A percentile compares a stretch with the other conserved stretches of the same genome.
phyloP scores from a whole-genome alignment of 257 asterid genomes.

The Capsicum chinense region DNA sequence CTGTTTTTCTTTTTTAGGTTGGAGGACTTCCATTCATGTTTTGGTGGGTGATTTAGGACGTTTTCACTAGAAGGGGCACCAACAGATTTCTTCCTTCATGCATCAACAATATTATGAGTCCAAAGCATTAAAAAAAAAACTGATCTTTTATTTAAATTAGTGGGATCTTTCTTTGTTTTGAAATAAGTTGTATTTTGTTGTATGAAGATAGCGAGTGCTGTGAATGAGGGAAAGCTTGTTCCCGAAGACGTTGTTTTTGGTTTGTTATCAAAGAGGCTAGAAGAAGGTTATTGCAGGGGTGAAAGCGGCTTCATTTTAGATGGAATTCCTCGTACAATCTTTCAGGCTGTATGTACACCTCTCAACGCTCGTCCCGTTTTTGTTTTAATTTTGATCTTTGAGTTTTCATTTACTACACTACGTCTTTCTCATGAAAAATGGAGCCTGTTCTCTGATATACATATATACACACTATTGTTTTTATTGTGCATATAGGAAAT shows the following conservation, averaged over 20 bases:
- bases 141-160: neutral
- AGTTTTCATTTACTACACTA: neutral
- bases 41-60: too few relatives aligned
- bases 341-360: constrained; percentile 74
- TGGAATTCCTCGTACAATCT: constrained; percentile 79
- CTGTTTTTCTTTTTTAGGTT: too few relatives aligned
- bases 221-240: constrained; percentile 76
- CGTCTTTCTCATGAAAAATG: neutral
- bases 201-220: constrained; percentile 65
- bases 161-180: neutral
- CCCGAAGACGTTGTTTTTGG: constrained; percentile 79
- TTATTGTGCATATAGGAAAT: constrained; percentile 61
- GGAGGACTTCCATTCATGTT: too few relatives aligned
- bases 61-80: too few relatives aligned
- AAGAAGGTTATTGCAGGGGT: constrained; percentile 80
- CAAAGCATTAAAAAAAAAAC: too few relatives aligned
- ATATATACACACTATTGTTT: neutral
- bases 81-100: too few relatives aligned
- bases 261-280: constrained; percentile 77
- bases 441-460: neutral
- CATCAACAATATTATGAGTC: too few relatives aligned
- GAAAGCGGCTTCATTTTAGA: constrained; percentile 92
- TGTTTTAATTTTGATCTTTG: neutral
- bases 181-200: neutral
- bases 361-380: neutral